These are phyloP conservation scores for Mycena kentingensis DNA, from an alignment of 768 basidiomycete genomes.

Conservation along the genomic window DNA sequence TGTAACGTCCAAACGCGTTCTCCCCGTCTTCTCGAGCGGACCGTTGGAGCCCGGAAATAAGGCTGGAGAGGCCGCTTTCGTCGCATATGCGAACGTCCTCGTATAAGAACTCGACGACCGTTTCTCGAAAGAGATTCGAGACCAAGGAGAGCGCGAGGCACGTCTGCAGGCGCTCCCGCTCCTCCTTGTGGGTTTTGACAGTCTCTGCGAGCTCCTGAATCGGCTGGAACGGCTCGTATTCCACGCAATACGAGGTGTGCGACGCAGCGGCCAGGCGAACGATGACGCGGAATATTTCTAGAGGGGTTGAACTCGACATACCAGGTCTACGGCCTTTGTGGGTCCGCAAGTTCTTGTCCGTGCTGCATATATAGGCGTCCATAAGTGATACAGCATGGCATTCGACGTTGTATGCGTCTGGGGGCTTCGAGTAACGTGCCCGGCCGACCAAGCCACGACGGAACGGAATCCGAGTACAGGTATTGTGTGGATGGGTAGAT, in stretches of 20 bases:
- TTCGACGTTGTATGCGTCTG: not conserved
- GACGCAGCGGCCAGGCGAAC: slow-evolving; percentile 7
- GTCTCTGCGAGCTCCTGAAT: slow-evolving; percentile 16
- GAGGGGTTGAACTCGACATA: not conserved
- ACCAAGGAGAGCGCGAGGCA: slow-evolving; percentile 10
- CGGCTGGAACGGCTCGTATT: slow-evolving; percentile 15
- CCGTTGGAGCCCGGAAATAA: slow-evolving; percentile 5
- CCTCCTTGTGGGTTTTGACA: not conserved
- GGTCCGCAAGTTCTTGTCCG: not conserved
- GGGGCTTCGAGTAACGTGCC: no score
- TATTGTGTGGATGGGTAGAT: slow-evolving; percentile 10
- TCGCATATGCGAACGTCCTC: slow-evolving; percentile 12
- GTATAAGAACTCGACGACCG: slow-evolving; percentile 12
- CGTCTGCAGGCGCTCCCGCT: slow-evolving; percentile 6
- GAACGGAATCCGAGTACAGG: slow-evolving; percentile 14
- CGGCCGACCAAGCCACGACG: not conserved
- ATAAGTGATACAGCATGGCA: not conserved
- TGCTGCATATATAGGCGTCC: not conserved
- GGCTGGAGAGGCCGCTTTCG: slow-evolving; percentile 5
- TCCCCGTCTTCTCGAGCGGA: slow-evolving; percentile 7
- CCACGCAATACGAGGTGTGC: not conserved
- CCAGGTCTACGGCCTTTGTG: not conserved
- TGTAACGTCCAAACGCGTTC: slow-evolving; percentile 2
- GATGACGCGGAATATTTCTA: slow-evolving; percentile 17
- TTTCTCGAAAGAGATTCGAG: slow-evolving; percentile 9